Evolutionary conservation across 2,329 filamentous ascomycete genomes (phyloP), one percentile per base, ranked within the genome.

Genomic region (Pseudocercospora cruenta): DNA sequence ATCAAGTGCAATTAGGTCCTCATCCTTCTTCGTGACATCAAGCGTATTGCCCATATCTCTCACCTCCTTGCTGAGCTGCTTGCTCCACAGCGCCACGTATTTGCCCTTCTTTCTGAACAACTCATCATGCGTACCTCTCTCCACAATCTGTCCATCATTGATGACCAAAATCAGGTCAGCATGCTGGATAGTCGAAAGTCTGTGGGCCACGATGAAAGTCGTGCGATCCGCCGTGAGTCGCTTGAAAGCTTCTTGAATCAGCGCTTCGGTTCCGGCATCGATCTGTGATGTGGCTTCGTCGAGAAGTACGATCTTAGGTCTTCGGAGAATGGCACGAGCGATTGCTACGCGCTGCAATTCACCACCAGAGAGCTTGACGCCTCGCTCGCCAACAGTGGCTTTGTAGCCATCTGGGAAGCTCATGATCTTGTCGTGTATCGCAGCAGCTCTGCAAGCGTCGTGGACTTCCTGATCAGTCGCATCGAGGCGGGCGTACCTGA

Each of bases 281-380:
- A 88, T 84, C 14, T 90, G 88, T 64, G 87, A 90, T 0, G 91
- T 93, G 1, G 91, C 91, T 77, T 94, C 91, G 73, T 95, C 91
- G 7, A 95, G 81, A 5, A 93, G 85, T 2, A 93, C 79, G 1
- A 93, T 86, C 0, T 82, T 80, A 0, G 90, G 90, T 59, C 87
- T 81, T 54, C 89, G 87, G 61, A 93, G 83, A 28, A 93, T 88
- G 10, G 88, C 88, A 7, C 91, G 83, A 0, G 90, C 91, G 67
- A 93, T 93, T 1, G 91, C 89, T 24, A 96, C 85, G 4, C 93
- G 87, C 76, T 96, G 92, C n/a, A 91, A 87, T 76, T 96, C 92
- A 0, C 93, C 93, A n/a, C 92, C 91, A 10, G 90, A 93, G 1
- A 96, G 81, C 75, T 91, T 92, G 57, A 90, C 89, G 4, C 92